A percentile compares a stretch with the other conserved stretches of the same genome.
phyloP scores from a whole-genome alignment of 495 filamentous ascomycete species.

The Neurospora sp. region DNA sequence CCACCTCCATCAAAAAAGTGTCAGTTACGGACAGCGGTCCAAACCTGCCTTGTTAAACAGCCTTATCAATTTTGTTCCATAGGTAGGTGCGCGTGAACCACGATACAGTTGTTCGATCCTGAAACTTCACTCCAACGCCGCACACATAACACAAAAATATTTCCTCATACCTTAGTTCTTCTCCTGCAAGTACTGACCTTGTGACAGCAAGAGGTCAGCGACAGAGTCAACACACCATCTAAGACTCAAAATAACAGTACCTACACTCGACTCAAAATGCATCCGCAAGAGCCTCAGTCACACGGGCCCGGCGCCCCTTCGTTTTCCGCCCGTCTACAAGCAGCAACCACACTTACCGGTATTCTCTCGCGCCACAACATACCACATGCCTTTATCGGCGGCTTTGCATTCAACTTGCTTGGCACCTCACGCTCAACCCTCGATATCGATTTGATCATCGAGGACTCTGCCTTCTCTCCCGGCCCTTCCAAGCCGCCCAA shows the following conservation, averaged over 20 bases:
- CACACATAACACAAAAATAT: neutral
- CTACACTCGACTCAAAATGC: neutral
- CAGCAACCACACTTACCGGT: neutral
- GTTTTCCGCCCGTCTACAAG: neutral
- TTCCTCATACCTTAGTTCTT: neutral
- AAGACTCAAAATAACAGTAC: neutral
- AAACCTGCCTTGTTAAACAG: neutral
- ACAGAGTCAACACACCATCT: neutral
- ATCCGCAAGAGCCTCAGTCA: neutral
- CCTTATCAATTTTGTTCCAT: neutral
- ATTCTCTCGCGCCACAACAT: neutral
- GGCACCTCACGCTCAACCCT: neutral
- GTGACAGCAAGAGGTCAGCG: too few relatives aligned
- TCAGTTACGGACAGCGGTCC: neutral
- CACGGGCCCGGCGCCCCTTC: neutral
- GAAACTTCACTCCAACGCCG: neutral
- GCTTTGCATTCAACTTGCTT: neutral
- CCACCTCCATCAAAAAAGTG: neutral
- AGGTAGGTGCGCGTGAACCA: neutral
- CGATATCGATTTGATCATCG: neutral
- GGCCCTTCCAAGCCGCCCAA: neutral
- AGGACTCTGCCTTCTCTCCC: neutral
- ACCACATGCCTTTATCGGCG: neutral
- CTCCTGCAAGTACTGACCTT: neutral
- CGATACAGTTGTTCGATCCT: neutral